Conservation (phyloP, 176 grass and related monocot genomes). For the Eleusine indica region DNA sequence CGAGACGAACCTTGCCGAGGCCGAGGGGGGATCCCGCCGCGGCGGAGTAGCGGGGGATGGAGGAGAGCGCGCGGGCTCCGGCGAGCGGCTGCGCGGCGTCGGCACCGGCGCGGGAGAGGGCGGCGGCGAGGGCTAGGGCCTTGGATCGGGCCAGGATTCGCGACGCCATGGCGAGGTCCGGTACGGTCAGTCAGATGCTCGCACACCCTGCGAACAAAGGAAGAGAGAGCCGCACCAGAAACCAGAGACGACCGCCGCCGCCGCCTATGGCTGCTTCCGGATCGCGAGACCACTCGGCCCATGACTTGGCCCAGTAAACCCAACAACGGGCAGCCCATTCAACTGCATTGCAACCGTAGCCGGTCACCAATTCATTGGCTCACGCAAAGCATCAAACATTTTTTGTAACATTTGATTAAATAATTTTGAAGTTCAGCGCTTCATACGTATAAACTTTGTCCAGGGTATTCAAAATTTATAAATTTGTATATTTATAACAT, state of each 20-base stretch:
- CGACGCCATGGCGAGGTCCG: slow-evolving; percentile 43
- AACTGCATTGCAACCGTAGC: neutral
- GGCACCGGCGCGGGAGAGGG: slow-evolving; percentile 34
- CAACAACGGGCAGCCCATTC: neutral
- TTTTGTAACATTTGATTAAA: no score
- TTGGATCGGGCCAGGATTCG: slow-evolving; percentile 50
- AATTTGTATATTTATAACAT: no score
- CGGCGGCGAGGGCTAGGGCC: slow-evolving; percentile 16
- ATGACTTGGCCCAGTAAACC: neutral
- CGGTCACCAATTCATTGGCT: no score
- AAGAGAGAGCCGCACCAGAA: neutral
- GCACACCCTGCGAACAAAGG: neutral
- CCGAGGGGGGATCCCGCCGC: neutral
- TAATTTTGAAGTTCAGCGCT: no score
- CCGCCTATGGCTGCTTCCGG: neutral
- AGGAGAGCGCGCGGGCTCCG: slow-evolving; percentile 39
- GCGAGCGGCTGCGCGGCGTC: neutral
- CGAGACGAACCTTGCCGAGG: slow-evolving; percentile 45
- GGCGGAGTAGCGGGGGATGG: slow-evolving; percentile 20
- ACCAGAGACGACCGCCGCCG: no score
- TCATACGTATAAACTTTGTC: no score
- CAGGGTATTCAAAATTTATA: no score
- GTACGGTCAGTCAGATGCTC: neutral
- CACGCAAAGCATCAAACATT: no score
- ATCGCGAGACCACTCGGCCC: neutral